These are phyloP conservation scores for Ceratocystis eucalypticola DNA, from an alignment of 2,329 filamentous ascomycete species.

Conservation along the genomic window DNA sequence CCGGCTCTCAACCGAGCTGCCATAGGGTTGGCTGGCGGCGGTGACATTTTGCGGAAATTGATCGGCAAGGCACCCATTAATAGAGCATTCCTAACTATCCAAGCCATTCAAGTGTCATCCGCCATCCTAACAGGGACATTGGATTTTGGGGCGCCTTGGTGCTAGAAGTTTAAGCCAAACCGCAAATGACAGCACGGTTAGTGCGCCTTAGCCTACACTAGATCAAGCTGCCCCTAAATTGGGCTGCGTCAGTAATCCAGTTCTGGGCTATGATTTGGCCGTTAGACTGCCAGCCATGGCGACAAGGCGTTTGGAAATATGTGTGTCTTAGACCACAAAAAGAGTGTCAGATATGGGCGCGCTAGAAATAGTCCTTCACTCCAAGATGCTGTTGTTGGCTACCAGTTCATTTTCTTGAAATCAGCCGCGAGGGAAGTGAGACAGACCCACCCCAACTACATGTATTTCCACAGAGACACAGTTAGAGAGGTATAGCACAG, in stretches of 20 bases:
- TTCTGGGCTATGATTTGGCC: slow-evolving; percentile 49
- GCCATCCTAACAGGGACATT: slow-evolving; percentile 52
- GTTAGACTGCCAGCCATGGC: slow-evolving; percentile 31
- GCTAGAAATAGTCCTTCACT: slow-evolving; percentile 33
- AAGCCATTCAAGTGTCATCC: slow-evolving; percentile 36
- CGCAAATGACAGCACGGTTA: slow-evolving; percentile 43
- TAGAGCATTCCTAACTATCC: slow-evolving; percentile 40
- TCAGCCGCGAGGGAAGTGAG: no score
- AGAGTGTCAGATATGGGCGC: slow-evolving; percentile 31
- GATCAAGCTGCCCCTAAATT: slow-evolving; percentile 47
- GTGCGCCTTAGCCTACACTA: slow-evolving; percentile 53
- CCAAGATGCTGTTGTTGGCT: slow-evolving; percentile 22
- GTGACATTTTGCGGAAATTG: slow-evolving; percentile 44
- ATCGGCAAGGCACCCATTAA: slow-evolving; percentile 50
- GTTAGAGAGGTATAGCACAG: slow-evolving; percentile 33
- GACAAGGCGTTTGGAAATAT: slow-evolving; percentile 27
- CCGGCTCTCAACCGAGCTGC: slow-evolving; percentile 41
- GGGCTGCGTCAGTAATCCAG: slow-evolving; percentile 46
- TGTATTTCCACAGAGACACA: slow-evolving; percentile 20
- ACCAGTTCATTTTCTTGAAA: background rate
- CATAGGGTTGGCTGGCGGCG: slow-evolving; percentile 39
- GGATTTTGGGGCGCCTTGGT: slow-evolving; percentile 29
- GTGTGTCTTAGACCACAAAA: slow-evolving; percentile 34
- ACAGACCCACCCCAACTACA: no score
- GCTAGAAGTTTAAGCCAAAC: slow-evolving; percentile 19